Conservation (phyloP, 2,329 filamentous ascomycete genomes). For the Chaetomium globosum region DNA sequence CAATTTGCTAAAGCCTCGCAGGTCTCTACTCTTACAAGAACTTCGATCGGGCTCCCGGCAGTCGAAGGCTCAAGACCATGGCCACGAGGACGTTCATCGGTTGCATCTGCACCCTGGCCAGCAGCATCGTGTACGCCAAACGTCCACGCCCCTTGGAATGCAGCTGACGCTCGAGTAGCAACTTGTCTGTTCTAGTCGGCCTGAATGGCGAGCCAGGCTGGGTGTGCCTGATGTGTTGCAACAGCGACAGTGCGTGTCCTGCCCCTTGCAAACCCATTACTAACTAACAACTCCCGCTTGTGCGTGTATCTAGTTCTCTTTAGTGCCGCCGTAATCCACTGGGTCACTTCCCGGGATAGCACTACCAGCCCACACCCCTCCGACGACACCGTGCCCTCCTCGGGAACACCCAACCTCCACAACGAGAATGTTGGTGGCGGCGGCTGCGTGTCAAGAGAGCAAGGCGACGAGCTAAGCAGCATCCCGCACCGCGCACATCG, state of each 20-base stretch:
- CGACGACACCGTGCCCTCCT: background rate
- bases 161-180: conserved; percentile 46
- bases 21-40: conserved; percentile 59
- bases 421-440: background rate
- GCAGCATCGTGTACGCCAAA: conserved; percentile 57
- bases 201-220: conserved; percentile 63
- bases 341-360: conserved; percentile 56
- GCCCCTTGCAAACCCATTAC: too few relatives aligned
- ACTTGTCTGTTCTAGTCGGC: conserved; percentile 60
- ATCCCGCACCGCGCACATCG: conserved; percentile 12
- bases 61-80: conserved; percentile 52
- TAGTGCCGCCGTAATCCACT: conserved; percentile 63
- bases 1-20: conserved; percentile 35
- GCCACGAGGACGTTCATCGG: conserved; percentile 64
- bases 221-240: conserved; percentile 68
- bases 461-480: conserved; percentile 9
- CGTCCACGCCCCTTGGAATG: background rate
- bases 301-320: conserved; percentile 39
- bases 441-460: background rate
- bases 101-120: conserved; percentile 58
- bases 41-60: conserved; percentile 47
- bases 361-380: background rate
- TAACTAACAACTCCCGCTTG: background rate
- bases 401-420: background rate
- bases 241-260: conserved; percentile 57